Evolutionary conservation across 257 asterid genomes (phyloP), one percentile per base, ranked within the genome.

Genomic region (Solanum tarapatanum): DNA sequence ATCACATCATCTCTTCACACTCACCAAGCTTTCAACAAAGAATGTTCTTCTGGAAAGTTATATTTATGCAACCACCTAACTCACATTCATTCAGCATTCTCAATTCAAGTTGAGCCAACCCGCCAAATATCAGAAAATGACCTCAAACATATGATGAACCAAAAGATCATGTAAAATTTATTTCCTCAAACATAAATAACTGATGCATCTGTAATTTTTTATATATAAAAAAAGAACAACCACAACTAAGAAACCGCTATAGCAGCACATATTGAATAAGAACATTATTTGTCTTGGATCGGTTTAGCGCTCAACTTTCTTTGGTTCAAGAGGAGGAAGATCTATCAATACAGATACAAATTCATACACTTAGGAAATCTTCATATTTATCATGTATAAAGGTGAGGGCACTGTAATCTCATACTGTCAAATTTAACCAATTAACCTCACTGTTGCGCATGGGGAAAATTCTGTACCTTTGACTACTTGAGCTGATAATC

Each of bases 401-500:
- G 55, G 79, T 19, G 23, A 55, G 19, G 30, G 36, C 26, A 76
- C 26, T 80, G 39, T 80, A 17, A 82, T 82, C 69, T 51, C 76
- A 26, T 35, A 58, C 85, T 45, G 14, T 11, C 7, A 28, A 24
- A 23, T 26, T 75, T 24, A 51, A 72, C 70, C 83, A 41, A 33
- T 83, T 88, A 82, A 21, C 43, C 30, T n/a, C 55, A 73, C 69
- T 39, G 69, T 48, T 35, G 36, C 4, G 37, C 70, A 86, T 11
- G 74, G 70, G 48, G 35, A 72, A 51, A 86, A 7, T 35, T 48
- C 37, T n/a, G 43, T 89, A 91, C 92, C 93, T 92, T 87, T 80
- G 85, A 48, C 69, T 48, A 17, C 84, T 26, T 80, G 66, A 45
- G 84, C 17, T 45, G 32, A 70, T 43, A 64, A 62, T 68, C 43